phyloP scores from a whole-genome alignment of 176 grass and related monocot genomes.

The Rhipidocladum racemiflorum region DNA sequence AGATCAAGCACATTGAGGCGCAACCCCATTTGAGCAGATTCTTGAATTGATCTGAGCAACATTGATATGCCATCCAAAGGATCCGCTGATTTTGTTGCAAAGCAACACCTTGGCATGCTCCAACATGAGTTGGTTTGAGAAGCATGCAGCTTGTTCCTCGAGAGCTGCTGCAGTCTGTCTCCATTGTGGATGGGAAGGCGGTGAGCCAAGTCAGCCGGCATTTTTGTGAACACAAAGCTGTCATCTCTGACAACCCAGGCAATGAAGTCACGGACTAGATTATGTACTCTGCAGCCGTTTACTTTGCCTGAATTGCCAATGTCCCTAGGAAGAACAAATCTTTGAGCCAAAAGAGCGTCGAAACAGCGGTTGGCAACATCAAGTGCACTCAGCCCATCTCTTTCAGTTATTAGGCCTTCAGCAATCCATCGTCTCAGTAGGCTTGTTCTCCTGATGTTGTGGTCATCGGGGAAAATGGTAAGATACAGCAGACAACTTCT shows the following conservation, averaged over 20 bases:
- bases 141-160: no score
- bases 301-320: not conserved
- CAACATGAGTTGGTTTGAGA: no score
- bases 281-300: not conserved
- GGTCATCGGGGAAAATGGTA: not conserved
- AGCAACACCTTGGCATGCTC: no score
- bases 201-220: not conserved
- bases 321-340: not conserved
- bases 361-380: conserved; percentile 1
- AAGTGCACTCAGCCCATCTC: not conserved
- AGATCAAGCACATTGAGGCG: conserved; percentile 1
- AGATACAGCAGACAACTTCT: not conserved
- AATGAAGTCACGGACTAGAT: not conserved
- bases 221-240: not conserved
- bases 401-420: not conserved
- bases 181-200: not conserved
- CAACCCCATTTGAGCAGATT: no score
- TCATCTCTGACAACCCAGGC: not conserved
- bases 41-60: no score
- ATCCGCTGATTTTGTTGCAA: no score
- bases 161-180: not conserved
- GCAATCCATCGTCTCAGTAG: conserved; percentile 13
- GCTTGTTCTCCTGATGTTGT: conserved; percentile 13
- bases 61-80: no score
- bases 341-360: not conserved